Conservation (phyloP, 805 yeast genomes). For the Teunomyces lycoperdinae region DNA sequence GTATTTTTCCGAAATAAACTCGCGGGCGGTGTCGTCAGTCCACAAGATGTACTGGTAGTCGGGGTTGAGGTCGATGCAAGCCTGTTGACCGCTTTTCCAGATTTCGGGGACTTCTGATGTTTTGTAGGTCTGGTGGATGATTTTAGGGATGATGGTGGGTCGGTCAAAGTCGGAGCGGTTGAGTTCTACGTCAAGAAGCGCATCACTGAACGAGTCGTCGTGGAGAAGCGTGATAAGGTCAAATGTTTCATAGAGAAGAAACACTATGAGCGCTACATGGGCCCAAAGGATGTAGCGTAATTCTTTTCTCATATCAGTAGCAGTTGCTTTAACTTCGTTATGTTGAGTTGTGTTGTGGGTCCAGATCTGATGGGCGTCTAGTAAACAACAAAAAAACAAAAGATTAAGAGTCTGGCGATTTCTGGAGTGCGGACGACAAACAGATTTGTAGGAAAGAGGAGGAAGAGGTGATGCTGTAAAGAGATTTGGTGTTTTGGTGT, state of each 20-base stretch:
- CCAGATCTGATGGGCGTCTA: neutral
- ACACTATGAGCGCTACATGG: slow-evolving; percentile 53
- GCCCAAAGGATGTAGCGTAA: slow-evolving; percentile 57
- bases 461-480: no score
- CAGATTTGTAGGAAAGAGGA: no score
- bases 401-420: no score
- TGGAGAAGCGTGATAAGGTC: slow-evolving; percentile 73
- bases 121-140: slow-evolving; percentile 91
- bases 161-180: slow-evolving; percentile 47
- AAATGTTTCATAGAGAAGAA: slow-evolving; percentile 59
- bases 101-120: slow-evolving; percentile 72
- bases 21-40: slow-evolving; percentile 83
- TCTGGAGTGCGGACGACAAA: no score
- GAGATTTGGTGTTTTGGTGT: neutral
- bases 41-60: slow-evolving; percentile 85
- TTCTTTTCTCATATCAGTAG: slow-evolving; percentile 58
- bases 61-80: slow-evolving; percentile 75
- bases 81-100: slow-evolving; percentile 77
- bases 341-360: no score
- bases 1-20: slow-evolving; percentile 73
- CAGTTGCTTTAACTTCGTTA: neutral
- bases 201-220: slow-evolving; percentile 68
- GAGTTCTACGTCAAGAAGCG: slow-evolving; percentile 59
- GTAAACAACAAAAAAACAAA: neutral
- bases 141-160: slow-evolving; percentile 73